Conservation (phyloP, 129 eudicot genomes). For the Flaveria brownii region DNA sequence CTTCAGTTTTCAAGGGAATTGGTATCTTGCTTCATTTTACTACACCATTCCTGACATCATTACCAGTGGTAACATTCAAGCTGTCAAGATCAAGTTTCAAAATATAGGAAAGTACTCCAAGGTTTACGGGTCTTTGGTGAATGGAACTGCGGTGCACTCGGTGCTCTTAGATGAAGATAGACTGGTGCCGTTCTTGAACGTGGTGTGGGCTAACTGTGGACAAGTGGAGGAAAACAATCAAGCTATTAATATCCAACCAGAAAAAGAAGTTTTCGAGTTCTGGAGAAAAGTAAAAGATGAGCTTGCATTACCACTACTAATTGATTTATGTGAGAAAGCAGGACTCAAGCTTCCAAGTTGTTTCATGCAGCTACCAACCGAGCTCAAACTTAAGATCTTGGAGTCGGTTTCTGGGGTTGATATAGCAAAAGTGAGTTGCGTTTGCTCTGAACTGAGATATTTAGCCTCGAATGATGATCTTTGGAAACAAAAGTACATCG, state of each 20-base stretch:
- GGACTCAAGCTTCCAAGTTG: constrained; percentile 63
- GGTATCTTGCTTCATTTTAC: constrained; percentile 48
- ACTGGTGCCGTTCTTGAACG: constrained; percentile 61
- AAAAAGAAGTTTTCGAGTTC: constrained; percentile 56
- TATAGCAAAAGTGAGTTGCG: constrained; percentile 57
- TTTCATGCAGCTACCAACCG: constrained; percentile 65
- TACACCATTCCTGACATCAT: constrained; percentile 62
- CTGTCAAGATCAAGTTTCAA: constrained; percentile 64
- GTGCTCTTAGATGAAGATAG: constrained; percentile 51
- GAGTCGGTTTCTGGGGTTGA: constrained; percentile 54
- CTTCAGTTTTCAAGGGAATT: constrained; percentile 40
- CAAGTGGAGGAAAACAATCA: constrained; percentile 21
- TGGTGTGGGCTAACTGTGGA: constrained; percentile 68
- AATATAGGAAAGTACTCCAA: constrained; percentile 52
- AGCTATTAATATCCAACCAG: constrained; percentile 29
- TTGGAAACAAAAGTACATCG: constrained; percentile 54
- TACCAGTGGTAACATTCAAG: background rate
- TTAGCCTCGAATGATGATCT: constrained; percentile 55
- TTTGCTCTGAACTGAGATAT: constrained; percentile 59
- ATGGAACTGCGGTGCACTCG: constrained; percentile 40
- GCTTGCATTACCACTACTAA: constrained; percentile 58
- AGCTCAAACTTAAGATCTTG: constrained; percentile 63
- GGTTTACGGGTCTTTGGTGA: constrained; percentile 63
- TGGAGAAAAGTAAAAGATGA: constrained; percentile 69
- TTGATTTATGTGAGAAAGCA: constrained; percentile 63